Evolutionary conservation across 208 protist genomes (phyloP), one percentile per base, ranked within the genome.

Genomic region (Angomonas ambiguus): DNA sequence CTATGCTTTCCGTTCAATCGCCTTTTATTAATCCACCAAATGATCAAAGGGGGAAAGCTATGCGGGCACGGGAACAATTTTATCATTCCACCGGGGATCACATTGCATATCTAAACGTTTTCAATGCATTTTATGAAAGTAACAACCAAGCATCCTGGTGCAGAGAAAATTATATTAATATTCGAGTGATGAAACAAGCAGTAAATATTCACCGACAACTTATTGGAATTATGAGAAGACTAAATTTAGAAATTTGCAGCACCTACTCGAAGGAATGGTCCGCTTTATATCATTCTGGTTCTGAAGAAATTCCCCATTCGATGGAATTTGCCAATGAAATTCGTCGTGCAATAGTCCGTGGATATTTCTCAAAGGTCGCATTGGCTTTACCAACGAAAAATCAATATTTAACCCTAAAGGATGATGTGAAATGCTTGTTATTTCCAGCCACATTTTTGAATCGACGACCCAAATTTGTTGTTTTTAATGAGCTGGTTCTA

Each of bases 401-500:
- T 41, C 98, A 98, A 64, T 91, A 97, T 55, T 94, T 98, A 32
- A 94, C 88, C 0, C 71, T 99, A 16, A 99, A 99, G 76, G 97
- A 99, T 72, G 97, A 99, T 71, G 96, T 98, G 0, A 91, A 90
- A 63, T 88, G 84, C 61, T 66, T 92, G 20, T 79, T 98, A 34
- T 96, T 97, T 59, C 95, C 95, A 0, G 83, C 86, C 0, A 96
- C 92, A 1, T 93, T 80, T 55, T 85, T 97, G 65, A 93, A 97
- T 65, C 85, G 94, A 58, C 97, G 98, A 58, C 98, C 98, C n/a
- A 97, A 99, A 72, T 99, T 98, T 88, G 88, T 97, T 5, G 72
- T 99, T 1, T 99, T 98, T 75, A 96, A 99, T 76, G 98, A 99
- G 77, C 97, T 99, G 68, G 98, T 99, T 20, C 75, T 92, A 8